Percentiles rank a stretch among this genome's conserved stretches.
These are phyloP conservation scores for Lagenaria siceraria DNA, from an alignment of 306 rosid species.

Conservation along the genomic window DNA sequence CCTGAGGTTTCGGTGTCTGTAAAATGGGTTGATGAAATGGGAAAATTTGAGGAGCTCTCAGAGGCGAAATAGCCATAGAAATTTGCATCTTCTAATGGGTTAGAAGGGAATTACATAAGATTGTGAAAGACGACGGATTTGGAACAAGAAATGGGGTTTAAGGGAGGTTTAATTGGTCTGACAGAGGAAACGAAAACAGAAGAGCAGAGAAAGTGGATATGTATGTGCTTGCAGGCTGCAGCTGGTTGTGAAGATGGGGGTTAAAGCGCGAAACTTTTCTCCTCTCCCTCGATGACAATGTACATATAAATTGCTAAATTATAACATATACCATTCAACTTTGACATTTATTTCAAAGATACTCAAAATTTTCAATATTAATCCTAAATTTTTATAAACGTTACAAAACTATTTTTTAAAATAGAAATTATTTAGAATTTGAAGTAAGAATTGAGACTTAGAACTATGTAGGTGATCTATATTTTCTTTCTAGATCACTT, in stretches of 20 bases:
- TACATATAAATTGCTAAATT: too few species aligned
- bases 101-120: not conserved
- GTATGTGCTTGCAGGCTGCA: not conserved
- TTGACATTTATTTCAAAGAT: too few species aligned
- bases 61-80: slow-evolving; percentile 30
- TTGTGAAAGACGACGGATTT: not conserved
- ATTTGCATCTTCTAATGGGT: slow-evolving; percentile 33
- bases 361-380: too few species aligned
- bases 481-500: too few species aligned
- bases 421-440: too few species aligned
- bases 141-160: not conserved
- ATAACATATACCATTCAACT: too few species aligned
- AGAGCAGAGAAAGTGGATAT: not conserved
- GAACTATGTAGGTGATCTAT: too few species aligned
- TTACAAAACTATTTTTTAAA: too few species aligned
- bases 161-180: not conserved
- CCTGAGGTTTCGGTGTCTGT: slow-evolving; percentile 20
- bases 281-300: too few species aligned
- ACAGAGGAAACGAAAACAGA: not conserved
- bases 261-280: too few species aligned
- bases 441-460: too few species aligned
- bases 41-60: slow-evolving; percentile 36
- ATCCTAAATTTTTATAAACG: too few species aligned
- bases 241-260: not conserved
- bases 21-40: slow-evolving; percentile 37